Evolutionary conservation across 2,329 filamentous ascomycete genomes (phyloP).

Genomic region (Colletotrichum simmondsii): DNA sequence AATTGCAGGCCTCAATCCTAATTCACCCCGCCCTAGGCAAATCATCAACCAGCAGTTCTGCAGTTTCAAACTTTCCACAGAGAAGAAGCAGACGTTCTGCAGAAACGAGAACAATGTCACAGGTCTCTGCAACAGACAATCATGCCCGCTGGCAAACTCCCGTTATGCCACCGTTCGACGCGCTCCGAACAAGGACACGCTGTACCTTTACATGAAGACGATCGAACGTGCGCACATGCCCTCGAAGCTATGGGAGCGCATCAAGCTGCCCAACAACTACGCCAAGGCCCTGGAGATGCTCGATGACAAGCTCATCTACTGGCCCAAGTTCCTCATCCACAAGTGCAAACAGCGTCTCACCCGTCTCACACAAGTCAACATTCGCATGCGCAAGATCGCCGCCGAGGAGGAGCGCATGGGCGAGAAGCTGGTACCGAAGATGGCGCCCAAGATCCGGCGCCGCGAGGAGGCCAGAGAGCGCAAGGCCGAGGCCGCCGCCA

Average conservation of each 20-base stretch:
- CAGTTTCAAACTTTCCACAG: constrained; percentile 90
- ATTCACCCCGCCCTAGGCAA: constrained; percentile 58
- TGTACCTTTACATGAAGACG: constrained; percentile 98
- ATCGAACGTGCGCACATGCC: constrained; percentile 90
- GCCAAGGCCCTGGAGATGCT: constrained; percentile 88
- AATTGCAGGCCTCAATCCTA: neutral
- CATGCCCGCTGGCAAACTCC: constrained; percentile 90
- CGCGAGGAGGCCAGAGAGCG: constrained; percentile 81
- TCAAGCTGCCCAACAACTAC: constrained; percentile 92
- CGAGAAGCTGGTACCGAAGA: constrained; percentile 86
- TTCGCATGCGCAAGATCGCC: constrained; percentile 81
- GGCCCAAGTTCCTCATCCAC: constrained; percentile 91
- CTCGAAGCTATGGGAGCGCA: constrained; percentile 92
- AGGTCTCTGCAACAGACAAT: constrained; percentile 86
- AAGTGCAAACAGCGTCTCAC: constrained; percentile 98
- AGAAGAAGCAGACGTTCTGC: constrained; percentile 92
- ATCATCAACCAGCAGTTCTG: constrained; percentile 97
- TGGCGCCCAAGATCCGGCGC: constrained; percentile 89
- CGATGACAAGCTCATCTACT: constrained; percentile 88
- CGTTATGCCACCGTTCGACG: constrained; percentile 92
- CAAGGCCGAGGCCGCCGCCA: constrained; percentile 84
- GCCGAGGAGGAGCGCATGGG: constrained; percentile 91
- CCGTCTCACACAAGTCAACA: constrained; percentile 89
- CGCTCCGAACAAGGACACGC: constrained; percentile 80
- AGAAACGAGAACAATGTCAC: constrained; percentile 93